Evolutionary conservation across 2,329 filamentous ascomycete species (phyloP), one percentile per base, ranked within the genome.

Genomic region (Aspergillus nomiae): DNA sequence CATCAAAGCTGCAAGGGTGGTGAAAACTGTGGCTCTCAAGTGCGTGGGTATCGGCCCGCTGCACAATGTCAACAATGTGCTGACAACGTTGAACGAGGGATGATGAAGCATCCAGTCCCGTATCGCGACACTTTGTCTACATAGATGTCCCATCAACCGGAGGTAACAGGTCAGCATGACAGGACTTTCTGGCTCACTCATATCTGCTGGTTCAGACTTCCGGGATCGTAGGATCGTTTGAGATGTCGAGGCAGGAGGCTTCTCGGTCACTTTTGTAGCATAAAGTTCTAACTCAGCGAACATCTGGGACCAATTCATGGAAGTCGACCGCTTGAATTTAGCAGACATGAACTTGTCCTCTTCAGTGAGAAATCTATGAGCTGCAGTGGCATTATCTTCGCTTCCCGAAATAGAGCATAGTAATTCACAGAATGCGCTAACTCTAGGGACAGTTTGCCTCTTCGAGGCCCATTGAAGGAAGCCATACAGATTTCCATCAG

Each of bases 381-480:
- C 92, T 19, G 91, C 86, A 59, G 90, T 89, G 32, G 95, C 94
- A 70, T 92, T 95, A 59, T 91, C 87, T 59, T 92, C 87, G 58
- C 92, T 92, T 58, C 90, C 89, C 0, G 95, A 92, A 55, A 99
- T 89, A 1, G 94, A 90, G 72, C 93, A 91, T 19, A 99, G 83
- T 89, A 99, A 94, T 74, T 98, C 94, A 77, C 95, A 99, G 71
- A 98, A 99, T 14, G 94, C 94, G 65, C 92, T 95, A 63, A 96
- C 94, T 28, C 97, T 86, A n/a, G 95, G 95, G 0, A 96, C 97
- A 0, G 96, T 97, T 64, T 96, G 93, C 70, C 95, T 86, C 69
- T 92, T 90, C 4, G 95, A 97, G n/a, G 94, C 92, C 95, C 95
- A 99, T 67, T 96, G 92, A 75, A 99, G 85, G 74, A 99, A 99